A percentile compares a stretch with the other conserved stretches of the same genome.
Conservation (phyloP, 805 yeast genomes). For the Candida silvicultrix region DNA sequence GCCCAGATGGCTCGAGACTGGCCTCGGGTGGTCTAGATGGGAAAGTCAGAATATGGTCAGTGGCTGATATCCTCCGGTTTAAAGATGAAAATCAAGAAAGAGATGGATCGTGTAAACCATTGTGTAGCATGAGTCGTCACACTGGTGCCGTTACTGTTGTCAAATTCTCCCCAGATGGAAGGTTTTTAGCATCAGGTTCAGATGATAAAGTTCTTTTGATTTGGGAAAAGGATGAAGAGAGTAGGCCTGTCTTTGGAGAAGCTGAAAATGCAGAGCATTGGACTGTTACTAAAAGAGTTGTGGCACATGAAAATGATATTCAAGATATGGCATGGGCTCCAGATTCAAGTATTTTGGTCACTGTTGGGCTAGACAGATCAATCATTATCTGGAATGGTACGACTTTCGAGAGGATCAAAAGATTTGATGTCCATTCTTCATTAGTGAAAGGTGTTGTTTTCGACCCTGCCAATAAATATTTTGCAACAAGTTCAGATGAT, state of each 20-base stretch:
- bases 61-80: slow-evolving; percentile 43
- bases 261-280: slow-evolving; percentile 79
- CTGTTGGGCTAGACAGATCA: slow-evolving; percentile 91
- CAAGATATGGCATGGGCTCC: slow-evolving; percentile 99
- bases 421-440: slow-evolving; percentile 90
- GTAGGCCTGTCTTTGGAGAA: slow-evolving; percentile 56
- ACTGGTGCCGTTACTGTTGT: slow-evolving; percentile 96
- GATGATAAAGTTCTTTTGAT: slow-evolving; percentile 88
- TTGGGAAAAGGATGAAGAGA: slow-evolving; percentile 85
- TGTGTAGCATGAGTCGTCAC: slow-evolving; percentile 90
- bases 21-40: slow-evolving; percentile 97
- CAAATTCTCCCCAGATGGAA: slow-evolving; percentile 86
- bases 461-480: slow-evolving; percentile 97
- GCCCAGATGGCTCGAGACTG: slow-evolving; percentile 74
- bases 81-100: slow-evolving; percentile 15
- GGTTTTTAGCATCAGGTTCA: slow-evolving; percentile 89
- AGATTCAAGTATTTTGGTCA: slow-evolving; percentile 81
- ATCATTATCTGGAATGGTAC: slow-evolving; percentile 91
- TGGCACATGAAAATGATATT: slow-evolving; percentile 96
- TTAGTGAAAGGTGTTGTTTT: slow-evolving; percentile 95
- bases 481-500: slow-evolving; percentile 96
- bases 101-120: slow-evolving; percentile 42
- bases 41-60: slow-evolving; percentile 84
- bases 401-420: slow-evolving; percentile 82
- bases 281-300: slow-evolving; percentile 87